These are phyloP conservation scores for Aechmea fasciata DNA, from an alignment of 176 grass and related monocot genomes.

Conservation along the genomic window DNA sequence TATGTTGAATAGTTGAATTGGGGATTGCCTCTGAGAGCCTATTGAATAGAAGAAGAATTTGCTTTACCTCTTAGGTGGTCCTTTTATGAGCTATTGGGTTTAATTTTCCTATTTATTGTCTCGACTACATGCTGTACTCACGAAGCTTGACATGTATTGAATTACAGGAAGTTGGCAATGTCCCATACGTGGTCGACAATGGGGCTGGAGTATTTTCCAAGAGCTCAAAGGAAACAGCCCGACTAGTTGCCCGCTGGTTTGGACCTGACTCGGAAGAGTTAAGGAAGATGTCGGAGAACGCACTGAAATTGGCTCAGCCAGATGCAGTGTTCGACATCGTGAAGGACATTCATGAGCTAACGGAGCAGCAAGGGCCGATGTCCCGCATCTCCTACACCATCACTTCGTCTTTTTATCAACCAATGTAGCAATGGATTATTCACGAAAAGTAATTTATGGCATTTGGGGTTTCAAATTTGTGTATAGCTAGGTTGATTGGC, in stretches of 20 bases:
- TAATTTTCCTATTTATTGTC: not conserved
- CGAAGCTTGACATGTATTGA: not conserved
- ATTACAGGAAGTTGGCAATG: constrained; percentile 90
- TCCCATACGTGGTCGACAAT: constrained; percentile 93
- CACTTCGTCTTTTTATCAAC: constrained; percentile 56
- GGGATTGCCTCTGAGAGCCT: too few species aligned
- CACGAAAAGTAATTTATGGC: constrained; percentile 15
- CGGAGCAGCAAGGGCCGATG: constrained; percentile 50
- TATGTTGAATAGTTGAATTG: too few species aligned
- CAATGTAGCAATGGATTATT: constrained; percentile 3
- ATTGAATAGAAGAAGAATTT: not conserved
- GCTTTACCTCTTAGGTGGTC: not conserved
- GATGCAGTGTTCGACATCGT: constrained; percentile 95
- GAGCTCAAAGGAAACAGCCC: constrained; percentile 76
- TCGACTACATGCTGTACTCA: not conserved
- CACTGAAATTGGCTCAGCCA: constrained; percentile 77
- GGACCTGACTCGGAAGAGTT: constrained; percentile 52
- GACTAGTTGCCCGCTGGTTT: constrained; percentile 72
- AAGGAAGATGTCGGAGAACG: constrained; percentile 85
- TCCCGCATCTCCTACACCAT: constrained; percentile 69
- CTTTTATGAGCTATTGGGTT: not conserved
- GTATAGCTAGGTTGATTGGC: constrained; percentile 22
- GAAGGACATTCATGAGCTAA: constrained; percentile 72
- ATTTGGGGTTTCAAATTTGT: constrained; percentile 12
- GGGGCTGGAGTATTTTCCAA: constrained; percentile 96